These are phyloP conservation scores for Dryas drummondii DNA, from an alignment of 306 rosid genomes.

Conservation along the genomic window DNA sequence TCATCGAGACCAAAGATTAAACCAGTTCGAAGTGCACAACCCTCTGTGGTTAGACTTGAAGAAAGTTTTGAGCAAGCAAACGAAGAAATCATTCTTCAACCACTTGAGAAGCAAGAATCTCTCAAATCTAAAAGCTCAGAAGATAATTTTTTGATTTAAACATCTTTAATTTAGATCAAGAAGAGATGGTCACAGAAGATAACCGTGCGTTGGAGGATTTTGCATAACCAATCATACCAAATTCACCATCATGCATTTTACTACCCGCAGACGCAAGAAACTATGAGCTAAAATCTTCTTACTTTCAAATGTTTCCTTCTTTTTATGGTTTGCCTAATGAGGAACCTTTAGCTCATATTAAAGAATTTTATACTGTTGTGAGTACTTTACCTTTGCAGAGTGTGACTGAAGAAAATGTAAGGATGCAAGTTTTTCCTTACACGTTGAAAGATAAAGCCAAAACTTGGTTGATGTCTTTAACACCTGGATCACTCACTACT, in stretches of 20 bases:
- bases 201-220: not conserved
- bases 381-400: not conserved
- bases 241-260: not conserved
- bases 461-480: too few species aligned
- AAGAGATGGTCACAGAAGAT: not conserved
- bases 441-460: too few species aligned
- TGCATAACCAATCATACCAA: not conserved
- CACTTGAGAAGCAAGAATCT: too few species aligned
- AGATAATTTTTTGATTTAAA: too few species aligned
- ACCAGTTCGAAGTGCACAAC: too few species aligned
- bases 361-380: not conserved
- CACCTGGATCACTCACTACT: too few species aligned
- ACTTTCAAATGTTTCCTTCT: not conserved
- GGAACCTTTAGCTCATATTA: not conserved
- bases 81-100: too few species aligned
- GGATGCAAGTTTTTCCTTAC: too few species aligned
- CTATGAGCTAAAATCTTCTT: not conserved
- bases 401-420: too few species aligned
- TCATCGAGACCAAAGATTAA: too few species aligned
- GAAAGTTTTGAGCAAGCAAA: too few species aligned
- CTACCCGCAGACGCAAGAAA: not conserved
- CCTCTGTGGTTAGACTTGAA: too few species aligned
- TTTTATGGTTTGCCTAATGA: not conserved
- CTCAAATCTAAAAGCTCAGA: not conserved
- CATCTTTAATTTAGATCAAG: fast-evolving